Conservation (phyloP, 2,329 filamentous ascomycete genomes). For the Penicillium griseofulvum region DNA sequence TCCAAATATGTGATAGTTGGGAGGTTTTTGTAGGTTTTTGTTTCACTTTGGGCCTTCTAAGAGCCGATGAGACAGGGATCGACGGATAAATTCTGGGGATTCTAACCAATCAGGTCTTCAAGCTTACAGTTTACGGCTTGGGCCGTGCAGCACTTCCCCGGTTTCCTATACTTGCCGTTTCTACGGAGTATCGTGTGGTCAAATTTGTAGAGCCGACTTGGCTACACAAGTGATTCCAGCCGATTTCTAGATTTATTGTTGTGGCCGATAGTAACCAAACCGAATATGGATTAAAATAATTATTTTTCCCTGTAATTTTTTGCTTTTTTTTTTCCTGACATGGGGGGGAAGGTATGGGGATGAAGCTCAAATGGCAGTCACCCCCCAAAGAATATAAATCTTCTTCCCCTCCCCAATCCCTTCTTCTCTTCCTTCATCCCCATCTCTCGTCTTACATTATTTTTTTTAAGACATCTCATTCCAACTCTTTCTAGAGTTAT, state of each 20-base stretch:
- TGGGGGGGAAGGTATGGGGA: background rate
- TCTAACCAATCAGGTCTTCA: background rate
- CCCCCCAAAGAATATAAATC: conserved; percentile 1
- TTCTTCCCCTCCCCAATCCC: background rate
- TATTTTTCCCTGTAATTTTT: background rate
- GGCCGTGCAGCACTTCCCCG: conserved; percentile 4
- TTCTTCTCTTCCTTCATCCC: background rate
- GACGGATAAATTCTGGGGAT: background rate
- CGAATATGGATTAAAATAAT: background rate
- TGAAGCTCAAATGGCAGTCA: background rate
- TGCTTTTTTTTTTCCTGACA: background rate
- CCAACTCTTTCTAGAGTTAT: background rate
- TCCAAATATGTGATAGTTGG: no score
- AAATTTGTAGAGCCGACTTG: background rate
- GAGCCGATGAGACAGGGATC: background rate
- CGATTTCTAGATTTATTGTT: background rate
- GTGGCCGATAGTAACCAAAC: background rate
- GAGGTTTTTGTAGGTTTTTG: background rate
- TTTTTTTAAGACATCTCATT: background rate
- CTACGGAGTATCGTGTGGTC: background rate
- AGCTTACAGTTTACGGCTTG: background rate
- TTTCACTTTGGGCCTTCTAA: background rate
- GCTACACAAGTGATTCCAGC: conserved; percentile 1
- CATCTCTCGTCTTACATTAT: background rate
- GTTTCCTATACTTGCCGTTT: conserved; percentile 3